Conservation (phyloP, 2,329 filamentous ascomycete genomes). For the Mariannaea sp. region DNA sequence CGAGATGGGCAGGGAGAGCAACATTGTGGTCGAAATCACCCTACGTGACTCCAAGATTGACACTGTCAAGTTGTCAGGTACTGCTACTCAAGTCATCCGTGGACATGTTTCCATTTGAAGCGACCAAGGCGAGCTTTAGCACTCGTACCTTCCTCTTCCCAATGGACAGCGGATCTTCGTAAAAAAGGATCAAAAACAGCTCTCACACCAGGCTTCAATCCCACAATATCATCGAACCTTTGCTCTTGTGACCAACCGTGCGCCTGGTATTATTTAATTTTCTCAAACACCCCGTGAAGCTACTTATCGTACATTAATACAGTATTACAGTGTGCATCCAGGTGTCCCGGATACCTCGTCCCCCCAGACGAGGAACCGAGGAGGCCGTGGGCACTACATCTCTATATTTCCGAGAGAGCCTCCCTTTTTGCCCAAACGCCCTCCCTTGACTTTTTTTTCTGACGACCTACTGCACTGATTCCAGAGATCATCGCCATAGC, state of each 20-base stretch:
- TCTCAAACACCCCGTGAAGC: slow-evolving; percentile 34
- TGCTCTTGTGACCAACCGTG: slow-evolving; percentile 30
- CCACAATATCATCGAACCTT: not conserved
- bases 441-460: slow-evolving; percentile 16
- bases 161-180: not conserved
- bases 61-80: slow-evolving; percentile 42
- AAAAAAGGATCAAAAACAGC: slow-evolving; percentile 1
- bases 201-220: not conserved
- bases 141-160: slow-evolving; percentile 7
- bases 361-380: slow-evolving; percentile 37
- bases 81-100: slow-evolving; percentile 44
- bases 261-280: slow-evolving; percentile 32
- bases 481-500: slow-evolving; percentile 31
- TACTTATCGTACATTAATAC: slow-evolving; percentile 47
- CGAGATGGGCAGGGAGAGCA: slow-evolving; percentile 66
- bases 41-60: slow-evolving; percentile 40
- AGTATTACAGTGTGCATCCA: slow-evolving; percentile 40
- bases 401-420: slow-evolving; percentile 37
- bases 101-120: slow-evolving; percentile 39
- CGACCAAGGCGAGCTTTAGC: slow-evolving; percentile 8
- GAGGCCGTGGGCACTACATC: slow-evolving; percentile 25
- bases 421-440: slow-evolving; percentile 35
- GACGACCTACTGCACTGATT: slow-evolving; percentile 33
- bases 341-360: slow-evolving; percentile 20
- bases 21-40: slow-evolving; percentile 54